These are phyloP conservation scores for Capronia americana DNA, from an alignment of 2,329 filamentous ascomycete species.

Conservation along the genomic window DNA sequence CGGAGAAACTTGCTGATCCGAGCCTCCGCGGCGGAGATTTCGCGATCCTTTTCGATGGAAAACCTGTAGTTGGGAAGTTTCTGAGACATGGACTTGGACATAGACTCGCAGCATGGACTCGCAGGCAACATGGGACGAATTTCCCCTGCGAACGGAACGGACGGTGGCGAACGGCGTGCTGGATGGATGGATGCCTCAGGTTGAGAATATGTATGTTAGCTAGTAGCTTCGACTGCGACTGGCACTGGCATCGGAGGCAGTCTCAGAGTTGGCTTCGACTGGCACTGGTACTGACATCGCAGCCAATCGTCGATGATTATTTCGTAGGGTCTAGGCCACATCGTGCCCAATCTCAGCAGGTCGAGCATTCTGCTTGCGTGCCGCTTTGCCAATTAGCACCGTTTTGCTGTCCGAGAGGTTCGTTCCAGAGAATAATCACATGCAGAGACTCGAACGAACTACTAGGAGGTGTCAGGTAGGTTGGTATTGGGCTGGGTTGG, in stretches of 20 bases:
- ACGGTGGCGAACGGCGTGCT: too few species aligned
- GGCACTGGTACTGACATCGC: background rate
- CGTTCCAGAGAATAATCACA: too few species aligned
- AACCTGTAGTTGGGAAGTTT: slow-evolving; percentile 1
- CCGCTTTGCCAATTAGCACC: background rate
- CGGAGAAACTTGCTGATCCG: slow-evolving; percentile 1
- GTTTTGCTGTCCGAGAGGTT: too few species aligned
- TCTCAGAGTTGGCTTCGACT: slow-evolving; percentile 1
- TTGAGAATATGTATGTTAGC: background rate
- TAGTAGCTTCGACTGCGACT: background rate
- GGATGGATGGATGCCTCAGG: slow-evolving; percentile 4
- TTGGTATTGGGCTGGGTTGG: too few species aligned
- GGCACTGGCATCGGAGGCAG: background rate
- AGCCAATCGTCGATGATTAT: background rate
- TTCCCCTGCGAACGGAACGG: background rate
- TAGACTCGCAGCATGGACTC: too few species aligned
- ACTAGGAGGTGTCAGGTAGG: too few species aligned
- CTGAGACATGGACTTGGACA: slow-evolving; percentile 9
- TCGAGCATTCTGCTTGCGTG: slow-evolving; percentile 2
- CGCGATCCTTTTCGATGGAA: slow-evolving; percentile 2
- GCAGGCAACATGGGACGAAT: background rate
- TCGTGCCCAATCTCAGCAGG: slow-evolving; percentile 11
- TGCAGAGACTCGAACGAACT: too few species aligned
- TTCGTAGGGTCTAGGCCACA: background rate
- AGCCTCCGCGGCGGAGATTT: slow-evolving; percentile 12